Base-by-base conservation (phyloP, 768 basidiomycete species). In the Phlebiopsis gigantea region DNA sequence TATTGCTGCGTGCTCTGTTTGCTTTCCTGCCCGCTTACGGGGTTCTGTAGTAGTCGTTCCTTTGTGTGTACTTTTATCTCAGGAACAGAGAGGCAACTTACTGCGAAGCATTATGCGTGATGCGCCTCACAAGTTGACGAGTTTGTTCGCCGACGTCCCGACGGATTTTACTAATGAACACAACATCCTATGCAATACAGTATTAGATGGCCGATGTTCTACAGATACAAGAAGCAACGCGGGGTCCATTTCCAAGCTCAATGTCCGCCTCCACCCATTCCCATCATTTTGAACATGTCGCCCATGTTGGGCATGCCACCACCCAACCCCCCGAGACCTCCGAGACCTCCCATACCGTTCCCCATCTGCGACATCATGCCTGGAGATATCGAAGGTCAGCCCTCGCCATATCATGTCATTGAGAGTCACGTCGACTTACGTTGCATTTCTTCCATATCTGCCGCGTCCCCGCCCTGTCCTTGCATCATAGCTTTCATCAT, bases 401-500 rank as follows among this genome's bases (percentile, higher is more conserved):
- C 26, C n/a, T n/a, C n/a, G n/a, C n/a, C n/a, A n/a, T 22, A 28
- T 17, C n/a, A 57, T 50, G 31, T 43, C 55, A 57, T 45, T 10
- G 22, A 26, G 5, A 21, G n/a, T 26, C 42, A 52, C 43, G 57
- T 17, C 5, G n/a, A 72, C 81, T 61, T 72, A 88, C 92, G 81
- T 73, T 93, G 90, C 90, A 95, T 93, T 70, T 96, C 93, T 58
- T 91, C 89, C 88, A 96, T 90, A 66, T 94, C 93, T 52, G 87
- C 76, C 67, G 93, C 85, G 65, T 94, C 94, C 10, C 90, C 90
- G 53, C 90, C 91, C 63, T 90, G 86, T 9, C 93, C 90, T 64
- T 93, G 92, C 90, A 97, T 94, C 91, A 98, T 94, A 25, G 89
- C 87, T 68, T 89, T 90, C 93, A 96, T 93, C 93, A 96, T 96